These are phyloP conservation scores for Colletotrichum brevisporum DNA, from an alignment of 2,329 filamentous ascomycete species.

Conservation along the genomic window DNA sequence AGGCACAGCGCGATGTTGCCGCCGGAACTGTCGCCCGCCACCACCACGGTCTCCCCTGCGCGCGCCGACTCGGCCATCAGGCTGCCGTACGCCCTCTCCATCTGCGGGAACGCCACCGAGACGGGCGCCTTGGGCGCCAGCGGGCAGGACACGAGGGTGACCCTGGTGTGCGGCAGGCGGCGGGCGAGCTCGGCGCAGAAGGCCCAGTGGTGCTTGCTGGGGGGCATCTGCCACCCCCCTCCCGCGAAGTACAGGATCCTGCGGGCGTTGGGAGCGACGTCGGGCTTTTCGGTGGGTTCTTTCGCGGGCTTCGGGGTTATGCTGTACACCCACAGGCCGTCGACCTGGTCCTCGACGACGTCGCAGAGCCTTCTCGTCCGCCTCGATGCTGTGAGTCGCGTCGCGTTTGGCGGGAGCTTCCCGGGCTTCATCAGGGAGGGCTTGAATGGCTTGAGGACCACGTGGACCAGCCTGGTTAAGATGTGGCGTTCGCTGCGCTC, in stretches of 20 bases:
- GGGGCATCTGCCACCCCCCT: slow-evolving; percentile 68
- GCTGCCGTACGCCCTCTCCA: slow-evolving; percentile 59
- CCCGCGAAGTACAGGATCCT: slow-evolving; percentile 68
- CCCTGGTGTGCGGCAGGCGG: slow-evolving; percentile 54
- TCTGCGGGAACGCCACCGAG: slow-evolving; percentile 60
- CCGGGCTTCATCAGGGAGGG: background rate
- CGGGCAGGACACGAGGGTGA: slow-evolving; percentile 66
- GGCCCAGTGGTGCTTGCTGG: slow-evolving; percentile 66
- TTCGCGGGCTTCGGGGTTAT: slow-evolving; percentile 8
- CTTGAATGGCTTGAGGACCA: background rate
- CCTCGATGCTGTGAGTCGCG: background rate
- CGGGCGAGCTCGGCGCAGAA: slow-evolving; percentile 61
- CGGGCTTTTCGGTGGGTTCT: slow-evolving; percentile 32
- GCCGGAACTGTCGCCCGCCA: slow-evolving; percentile 70
- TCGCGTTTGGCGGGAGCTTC: background rate
- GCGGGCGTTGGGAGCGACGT: slow-evolving; percentile 16
- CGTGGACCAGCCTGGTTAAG: background rate
- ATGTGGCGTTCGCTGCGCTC: slow-evolving; percentile 7
- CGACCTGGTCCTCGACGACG: slow-evolving; percentile 25
- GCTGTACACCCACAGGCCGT: slow-evolving; percentile 48
- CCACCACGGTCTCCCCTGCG: slow-evolving; percentile 58
- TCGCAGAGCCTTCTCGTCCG: background rate
- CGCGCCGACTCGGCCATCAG: slow-evolving; percentile 56
- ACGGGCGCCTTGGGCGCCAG: slow-evolving; percentile 68
- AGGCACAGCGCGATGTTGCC: slow-evolving; percentile 64